Conservation (phyloP, 1,284 basidiomycete genomes). For the Tylopilus sp. region DNA sequence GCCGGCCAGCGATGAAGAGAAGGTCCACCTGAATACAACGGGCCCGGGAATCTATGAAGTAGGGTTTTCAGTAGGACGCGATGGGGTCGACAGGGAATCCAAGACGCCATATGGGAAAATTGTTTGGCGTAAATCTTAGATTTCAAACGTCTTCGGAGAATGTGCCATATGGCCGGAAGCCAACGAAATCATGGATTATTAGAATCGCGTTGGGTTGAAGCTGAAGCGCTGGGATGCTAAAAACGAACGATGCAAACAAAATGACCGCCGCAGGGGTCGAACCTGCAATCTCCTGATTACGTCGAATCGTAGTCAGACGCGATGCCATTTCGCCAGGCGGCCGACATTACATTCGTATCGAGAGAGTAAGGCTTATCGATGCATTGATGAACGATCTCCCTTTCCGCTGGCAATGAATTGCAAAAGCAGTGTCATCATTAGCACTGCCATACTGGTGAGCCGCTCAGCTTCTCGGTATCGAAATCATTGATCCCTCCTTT, state of each 20-base stretch:
- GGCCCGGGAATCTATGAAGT: slow-evolving; percentile 48
- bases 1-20: slow-evolving; percentile 36
- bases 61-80: slow-evolving; percentile 39
- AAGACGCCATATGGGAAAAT: slow-evolving; percentile 45
- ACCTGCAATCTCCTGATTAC: slow-evolving; percentile 68
- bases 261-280: slow-evolving; percentile 39
- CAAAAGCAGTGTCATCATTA: neutral
- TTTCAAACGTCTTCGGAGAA: neutral
- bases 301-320: slow-evolving; percentile 55
- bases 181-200: too few species aligned
- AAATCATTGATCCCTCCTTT: neutral
- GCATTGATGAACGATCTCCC: neutral
- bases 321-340: slow-evolving; percentile 65
- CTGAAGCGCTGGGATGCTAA: neutral
- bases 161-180: neutral
- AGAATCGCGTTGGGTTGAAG: too few species aligned
- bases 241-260: neutral
- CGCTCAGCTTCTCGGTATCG: neutral
- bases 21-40: slow-evolving; percentile 31
- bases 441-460: neutral
- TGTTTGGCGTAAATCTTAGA: slow-evolving; percentile 33
- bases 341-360: slow-evolving; percentile 19
- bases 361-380: neutral
- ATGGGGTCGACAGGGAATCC: slow-evolving; percentile 27
- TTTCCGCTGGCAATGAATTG: too few species aligned